A percentile compares a stretch with the other conserved stretches of the same genome.
phyloP scores from a whole-genome alignment of 2,329 filamentous ascomycete species.

The Exophiala lecanii-corni region DNA sequence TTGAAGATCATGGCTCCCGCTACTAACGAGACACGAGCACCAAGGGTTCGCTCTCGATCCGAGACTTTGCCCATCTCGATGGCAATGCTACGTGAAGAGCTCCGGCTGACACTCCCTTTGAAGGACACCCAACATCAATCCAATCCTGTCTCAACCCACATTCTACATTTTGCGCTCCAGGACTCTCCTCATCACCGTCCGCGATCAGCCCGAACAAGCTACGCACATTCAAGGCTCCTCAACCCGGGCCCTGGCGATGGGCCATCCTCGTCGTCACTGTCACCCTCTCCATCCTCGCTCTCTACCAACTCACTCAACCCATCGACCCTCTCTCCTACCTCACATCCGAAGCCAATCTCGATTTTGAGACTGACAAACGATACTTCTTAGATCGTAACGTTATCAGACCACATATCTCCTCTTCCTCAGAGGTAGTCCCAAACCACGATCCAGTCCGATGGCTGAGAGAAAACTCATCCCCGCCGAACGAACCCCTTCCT shows the following conservation, averaged over 20 bases:
- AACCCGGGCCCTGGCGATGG: constrained; percentile 9
- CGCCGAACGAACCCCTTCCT: background rate
- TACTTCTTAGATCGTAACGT: background rate
- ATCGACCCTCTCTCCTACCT: constrained; percentile 2
- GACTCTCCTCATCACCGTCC: too few species aligned
- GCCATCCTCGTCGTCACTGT: constrained; percentile 4
- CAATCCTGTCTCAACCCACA: too few species aligned
- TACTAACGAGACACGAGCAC: too few species aligned
- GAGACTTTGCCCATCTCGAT: too few species aligned
- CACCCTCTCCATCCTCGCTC: background rate
- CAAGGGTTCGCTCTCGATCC: too few species aligned
- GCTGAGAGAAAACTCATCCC: constrained; percentile 19
- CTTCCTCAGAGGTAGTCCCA: background rate
- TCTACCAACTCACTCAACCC: constrained; percentile 1
- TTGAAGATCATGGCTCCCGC: too few species aligned
- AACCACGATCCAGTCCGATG: constrained; percentile 15
- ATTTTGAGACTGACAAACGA: background rate
- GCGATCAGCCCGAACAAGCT: too few species aligned
- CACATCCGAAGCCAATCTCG: background rate
- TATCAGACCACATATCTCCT: background rate
- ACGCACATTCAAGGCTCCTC: background rate
- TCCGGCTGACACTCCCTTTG: too few species aligned
- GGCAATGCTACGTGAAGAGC: too few species aligned
- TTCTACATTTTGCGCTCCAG: too few species aligned
- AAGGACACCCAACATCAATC: too few species aligned